Conservation (phyloP, 495 filamentous ascomycete genomes). For the Cercophora sp. region DNA sequence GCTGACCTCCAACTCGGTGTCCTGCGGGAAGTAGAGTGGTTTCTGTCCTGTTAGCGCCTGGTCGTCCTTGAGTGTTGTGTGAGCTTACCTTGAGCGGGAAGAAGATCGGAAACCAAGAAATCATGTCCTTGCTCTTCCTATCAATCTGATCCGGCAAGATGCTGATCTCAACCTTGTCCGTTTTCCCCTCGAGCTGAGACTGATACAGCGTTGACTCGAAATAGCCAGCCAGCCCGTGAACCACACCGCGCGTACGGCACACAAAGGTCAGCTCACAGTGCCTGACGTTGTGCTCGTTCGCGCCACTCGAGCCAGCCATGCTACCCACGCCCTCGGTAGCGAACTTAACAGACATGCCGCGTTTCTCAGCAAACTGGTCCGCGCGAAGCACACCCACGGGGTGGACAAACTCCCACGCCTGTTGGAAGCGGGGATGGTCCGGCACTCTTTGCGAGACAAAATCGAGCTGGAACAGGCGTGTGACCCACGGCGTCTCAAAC, state of each 20-base stretch:
- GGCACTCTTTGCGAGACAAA: conserved; percentile 60
- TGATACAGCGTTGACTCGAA: conserved; percentile 89
- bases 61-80: too few relatives aligned
- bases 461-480: conserved; percentile 85
- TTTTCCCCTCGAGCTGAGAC: conserved; percentile 20
- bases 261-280: conserved; percentile 71
- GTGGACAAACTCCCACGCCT: conserved; percentile 65
- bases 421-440: conserved; percentile 55
- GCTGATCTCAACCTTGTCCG: conserved; percentile 71
- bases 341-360: conserved; percentile 46
- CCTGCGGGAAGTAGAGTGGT: conserved; percentile 81
- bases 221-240: conserved; percentile 90
- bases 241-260: conserved; percentile 67
- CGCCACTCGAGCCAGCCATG: conserved; percentile 53
- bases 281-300: conserved; percentile 86
- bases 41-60: conserved; percentile 50
- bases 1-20: conserved; percentile 77
- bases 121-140: conserved; percentile 87
- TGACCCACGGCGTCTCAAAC: conserved; percentile 86
- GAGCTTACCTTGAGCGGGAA: conserved; percentile 85
- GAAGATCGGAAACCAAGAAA: conserved; percentile 98
- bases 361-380: conserved; percentile 45
- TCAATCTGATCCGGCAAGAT: conserved; percentile 92
- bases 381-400: conserved; percentile 48
- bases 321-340: conserved; percentile 53